Evolutionary conservation across 441 rosid species (phyloP).

Genomic region (Macaranga tanarius): DNA sequence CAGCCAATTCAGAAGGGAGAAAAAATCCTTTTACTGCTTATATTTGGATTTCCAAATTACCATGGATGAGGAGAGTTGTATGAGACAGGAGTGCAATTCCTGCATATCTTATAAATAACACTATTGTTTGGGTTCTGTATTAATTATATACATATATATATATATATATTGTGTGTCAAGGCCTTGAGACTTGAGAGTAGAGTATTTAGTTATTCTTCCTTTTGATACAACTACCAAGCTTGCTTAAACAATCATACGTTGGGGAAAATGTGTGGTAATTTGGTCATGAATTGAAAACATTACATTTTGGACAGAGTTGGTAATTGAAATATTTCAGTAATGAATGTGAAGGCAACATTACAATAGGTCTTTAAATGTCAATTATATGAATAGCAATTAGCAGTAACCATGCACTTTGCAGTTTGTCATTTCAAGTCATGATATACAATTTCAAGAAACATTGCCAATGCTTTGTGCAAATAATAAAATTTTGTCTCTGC

Average conservation of each 20-base stretch:
- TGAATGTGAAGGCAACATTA: too few species aligned
- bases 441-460: background rate
- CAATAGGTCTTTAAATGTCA: too few species aligned
- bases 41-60: background rate
- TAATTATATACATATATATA: too few species aligned
- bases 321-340: too few species aligned
- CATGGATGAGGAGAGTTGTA: background rate
- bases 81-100: background rate
- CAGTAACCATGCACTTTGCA: background rate
- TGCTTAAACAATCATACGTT: background rate
- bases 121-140: background rate
- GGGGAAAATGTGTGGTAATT: too few species aligned
- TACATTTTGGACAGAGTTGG: too few species aligned
- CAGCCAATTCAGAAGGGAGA: background rate
- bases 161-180: too few species aligned
- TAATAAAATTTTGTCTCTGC: background rate
- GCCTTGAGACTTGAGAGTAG: background rate
- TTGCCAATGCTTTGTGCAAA: background rate
- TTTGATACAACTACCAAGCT: background rate
- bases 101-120: background rate
- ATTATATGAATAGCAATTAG: background rate
- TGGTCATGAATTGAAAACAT: background rate
- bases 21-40: background rate
- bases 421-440: background rate
- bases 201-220: too few species aligned